phyloP scores from a whole-genome alignment of 352 stramenopile species.

The Phytophthora pisi region DNA sequence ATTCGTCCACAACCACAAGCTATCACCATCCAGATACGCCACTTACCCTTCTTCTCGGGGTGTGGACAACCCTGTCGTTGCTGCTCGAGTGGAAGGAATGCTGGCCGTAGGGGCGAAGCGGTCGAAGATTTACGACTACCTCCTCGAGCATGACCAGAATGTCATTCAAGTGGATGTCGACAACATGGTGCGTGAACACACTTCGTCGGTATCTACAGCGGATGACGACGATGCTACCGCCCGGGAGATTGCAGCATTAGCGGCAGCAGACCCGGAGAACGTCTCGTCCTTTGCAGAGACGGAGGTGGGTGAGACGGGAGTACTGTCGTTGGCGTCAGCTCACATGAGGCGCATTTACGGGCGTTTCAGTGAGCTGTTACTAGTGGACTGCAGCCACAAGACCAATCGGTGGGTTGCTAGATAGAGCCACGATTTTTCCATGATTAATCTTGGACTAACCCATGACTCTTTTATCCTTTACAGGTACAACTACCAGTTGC shows the following conservation, averaged over 20 bases:
- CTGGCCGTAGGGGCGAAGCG: conserved; percentile 11
- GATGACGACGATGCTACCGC: conserved; percentile 19
- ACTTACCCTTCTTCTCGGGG: conserved; percentile 7
- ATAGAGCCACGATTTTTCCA: too few species aligned
- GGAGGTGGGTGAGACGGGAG: conserved; percentile 2
- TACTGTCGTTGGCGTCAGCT: conserved; percentile 4
- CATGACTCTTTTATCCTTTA: too few species aligned
- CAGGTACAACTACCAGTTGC: conserved; percentile 32
- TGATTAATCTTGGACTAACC: too few species aligned
- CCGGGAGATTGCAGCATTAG: conserved; percentile 1
- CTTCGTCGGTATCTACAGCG: neutral
- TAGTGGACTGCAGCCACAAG: conserved; percentile 24
- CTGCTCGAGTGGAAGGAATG: conserved; percentile 1
- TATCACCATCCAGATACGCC: conserved; percentile 1
- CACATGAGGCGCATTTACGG: conserved; percentile 18
- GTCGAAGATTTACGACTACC: conserved; percentile 18
- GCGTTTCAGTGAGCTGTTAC: conserved; percentile 16
- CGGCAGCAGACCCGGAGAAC: conserved; percentile 2
- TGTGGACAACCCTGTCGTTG: neutral
- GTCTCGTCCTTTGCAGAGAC: neutral
- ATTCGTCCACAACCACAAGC: conserved; percentile 3
- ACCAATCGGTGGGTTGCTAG: conserved; percentile 1
- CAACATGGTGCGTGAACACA: conserved; percentile 18
- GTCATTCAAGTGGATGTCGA: conserved; percentile 25
- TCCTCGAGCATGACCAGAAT: conserved; percentile 27